Base-by-base conservation (phyloP, 805 yeast species). In the Kodamaea jinghongensis region DNA sequence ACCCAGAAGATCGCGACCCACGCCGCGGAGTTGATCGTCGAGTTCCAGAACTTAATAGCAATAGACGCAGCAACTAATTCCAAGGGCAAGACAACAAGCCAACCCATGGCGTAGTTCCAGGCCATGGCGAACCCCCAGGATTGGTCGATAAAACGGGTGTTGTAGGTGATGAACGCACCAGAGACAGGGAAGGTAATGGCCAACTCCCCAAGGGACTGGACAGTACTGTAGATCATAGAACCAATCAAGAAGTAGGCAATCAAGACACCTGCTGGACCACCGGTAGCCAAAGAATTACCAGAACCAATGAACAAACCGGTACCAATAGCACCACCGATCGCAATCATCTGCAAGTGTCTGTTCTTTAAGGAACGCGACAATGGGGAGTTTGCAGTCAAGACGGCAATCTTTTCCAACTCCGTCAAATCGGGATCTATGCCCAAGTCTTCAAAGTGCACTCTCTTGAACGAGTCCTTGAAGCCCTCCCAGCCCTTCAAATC, bases 221-320 rank as follows among this genome's bases (percentile, higher is more conserved):
- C 76, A 51, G 81, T 76, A 46, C 70, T 62, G 58, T 69, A 79
- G 35, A 81, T 73, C 67, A 81, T 68, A 6, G 76, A 53, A 41
- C 83, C 82, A 17, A 76, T 69, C 28, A 78, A 60, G 15, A 59
- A 49, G 67, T 80, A 75, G 45, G 76, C 81, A 30, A 81, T 74
- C 36, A 81, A 67, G 26, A 81, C 56, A 25, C 82, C 75, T 2
- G 79, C 85, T 4, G 86, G 83, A 30, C 88, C 88, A 52, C 83
- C 83, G 13, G 71, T 67, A 26, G 56, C 55, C 44, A 83, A 63
- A 1, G 84, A 77, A 31, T 71, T 60, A 39, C 86, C 86, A 2
- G 83, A 73, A 42, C 85, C 86, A 39, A 81, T 75, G 46, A 82
- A 79, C 41, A 81, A 61, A 54, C 88, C 86, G 2, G 86, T 79